Conservation (phyloP, 176 grass and related monocot genomes). For the Tuctoria greenei region DNA sequence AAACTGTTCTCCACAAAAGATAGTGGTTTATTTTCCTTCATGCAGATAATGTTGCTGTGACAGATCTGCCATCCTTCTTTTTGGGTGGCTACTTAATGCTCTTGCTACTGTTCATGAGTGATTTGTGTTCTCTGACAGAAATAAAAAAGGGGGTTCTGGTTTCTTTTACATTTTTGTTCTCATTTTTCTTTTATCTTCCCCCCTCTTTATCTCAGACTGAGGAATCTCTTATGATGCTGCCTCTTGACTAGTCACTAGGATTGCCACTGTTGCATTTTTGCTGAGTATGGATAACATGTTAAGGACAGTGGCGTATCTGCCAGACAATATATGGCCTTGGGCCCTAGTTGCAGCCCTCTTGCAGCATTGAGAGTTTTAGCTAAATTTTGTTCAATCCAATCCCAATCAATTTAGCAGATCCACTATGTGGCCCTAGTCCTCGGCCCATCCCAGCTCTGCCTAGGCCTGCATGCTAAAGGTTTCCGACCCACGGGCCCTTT, state of each 20-base stretch:
- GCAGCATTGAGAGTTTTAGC: too few relatives aligned
- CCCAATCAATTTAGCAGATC: too few relatives aligned
- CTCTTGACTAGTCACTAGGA: not conserved
- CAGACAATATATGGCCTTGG: too few relatives aligned
- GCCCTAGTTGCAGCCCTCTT: too few relatives aligned
- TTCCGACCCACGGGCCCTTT: too few relatives aligned
- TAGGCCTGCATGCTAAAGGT: too few relatives aligned
- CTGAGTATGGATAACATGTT: too few relatives aligned
- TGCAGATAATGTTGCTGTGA: conserved; percentile 22
- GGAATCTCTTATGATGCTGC: not conserved
- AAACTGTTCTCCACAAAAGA: conserved; percentile 19
- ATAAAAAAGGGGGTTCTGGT: not conserved
- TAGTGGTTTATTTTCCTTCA: conserved; percentile 6
- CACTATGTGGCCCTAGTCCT: too few relatives aligned
- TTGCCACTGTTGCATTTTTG: not conserved
- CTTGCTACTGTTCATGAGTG: not conserved
- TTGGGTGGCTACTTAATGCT: not conserved
- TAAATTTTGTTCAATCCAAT: too few relatives aligned
- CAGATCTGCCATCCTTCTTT: not conserved
- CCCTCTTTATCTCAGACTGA: not conserved
- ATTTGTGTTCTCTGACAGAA: conserved; percentile 8
- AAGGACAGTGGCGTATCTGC: too few relatives aligned
- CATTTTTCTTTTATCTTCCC: not conserved
- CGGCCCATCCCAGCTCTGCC: too few relatives aligned
- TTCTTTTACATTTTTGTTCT: not conserved